phyloP scores from a whole-genome alignment of 2,329 filamentous ascomycete species.

The Aureobasidium sp. region DNA sequence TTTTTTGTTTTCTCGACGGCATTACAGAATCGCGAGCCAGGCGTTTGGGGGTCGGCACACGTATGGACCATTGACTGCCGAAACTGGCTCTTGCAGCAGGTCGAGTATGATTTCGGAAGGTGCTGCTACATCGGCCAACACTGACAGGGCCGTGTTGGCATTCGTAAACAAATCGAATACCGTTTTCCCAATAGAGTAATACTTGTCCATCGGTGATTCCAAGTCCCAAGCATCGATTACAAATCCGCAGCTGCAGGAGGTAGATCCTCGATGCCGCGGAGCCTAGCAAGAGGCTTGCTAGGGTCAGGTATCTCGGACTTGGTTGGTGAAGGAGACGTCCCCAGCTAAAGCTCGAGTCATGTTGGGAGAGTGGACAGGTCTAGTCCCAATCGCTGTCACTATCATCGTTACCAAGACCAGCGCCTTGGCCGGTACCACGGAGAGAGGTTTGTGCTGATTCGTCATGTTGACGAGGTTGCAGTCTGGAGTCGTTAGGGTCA shows the following conservation, averaged over 20 bases:
- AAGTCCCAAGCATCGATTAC: not conserved
- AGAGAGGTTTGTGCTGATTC: constrained; percentile 47
- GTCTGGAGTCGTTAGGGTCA: constrained; percentile 66
- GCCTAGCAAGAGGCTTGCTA: not conserved
- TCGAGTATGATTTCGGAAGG: not conserved
- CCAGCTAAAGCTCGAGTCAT: not conserved
- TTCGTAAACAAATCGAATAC: not conserved
- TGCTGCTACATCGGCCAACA: not conserved
- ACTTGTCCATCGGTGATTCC: not conserved
- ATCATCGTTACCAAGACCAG: constrained; percentile 28
- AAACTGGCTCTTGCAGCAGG: not conserved
- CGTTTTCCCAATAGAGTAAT: not conserved
- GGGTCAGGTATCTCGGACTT: not conserved
- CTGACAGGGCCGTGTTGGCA: not conserved
- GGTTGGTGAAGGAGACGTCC: not conserved
- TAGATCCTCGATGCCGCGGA: not conserved
- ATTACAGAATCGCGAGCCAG: not conserved
- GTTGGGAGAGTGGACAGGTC: constrained; percentile 16
- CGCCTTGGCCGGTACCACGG: constrained; percentile 40
- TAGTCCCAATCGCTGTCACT: constrained; percentile 58
- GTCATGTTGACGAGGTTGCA: constrained; percentile 54
- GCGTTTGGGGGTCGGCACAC: not conserved
- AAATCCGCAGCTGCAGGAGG: not conserved
- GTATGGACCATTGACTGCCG: not conserved
- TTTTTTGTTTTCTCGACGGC: not conserved